Evolutionary conservation across 108 stramenopile species (phyloP).

Genomic region (Skeletonema costatum): DNA sequence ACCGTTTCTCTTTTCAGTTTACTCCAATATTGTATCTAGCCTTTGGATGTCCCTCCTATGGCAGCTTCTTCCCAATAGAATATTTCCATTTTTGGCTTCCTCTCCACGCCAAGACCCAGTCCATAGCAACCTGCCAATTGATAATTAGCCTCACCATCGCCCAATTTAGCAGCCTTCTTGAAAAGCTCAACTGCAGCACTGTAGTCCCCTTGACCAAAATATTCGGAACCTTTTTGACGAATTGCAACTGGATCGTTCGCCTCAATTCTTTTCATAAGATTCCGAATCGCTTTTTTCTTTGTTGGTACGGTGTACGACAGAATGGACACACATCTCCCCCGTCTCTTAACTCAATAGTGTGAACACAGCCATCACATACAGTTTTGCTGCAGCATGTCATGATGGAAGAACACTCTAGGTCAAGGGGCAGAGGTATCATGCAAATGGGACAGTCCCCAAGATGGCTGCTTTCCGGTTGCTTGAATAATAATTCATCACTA

Average conservation of each 20-base stretch:
- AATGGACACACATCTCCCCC: background rate
- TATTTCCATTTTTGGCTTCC: background rate
- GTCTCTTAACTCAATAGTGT: too few relatives aligned
- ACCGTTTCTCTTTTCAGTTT: background rate
- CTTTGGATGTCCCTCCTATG: background rate
- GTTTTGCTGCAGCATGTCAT: too few relatives aligned
- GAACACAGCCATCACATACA: too few relatives aligned
- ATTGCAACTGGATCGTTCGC: conserved; percentile 6
- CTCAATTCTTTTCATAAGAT: background rate
- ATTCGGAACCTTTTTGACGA: background rate
- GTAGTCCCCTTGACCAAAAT: background rate
- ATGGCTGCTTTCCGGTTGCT: too few relatives aligned
- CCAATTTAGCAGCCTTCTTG: background rate
- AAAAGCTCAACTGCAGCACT: background rate
- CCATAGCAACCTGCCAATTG: background rate
- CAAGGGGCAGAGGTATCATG: too few relatives aligned
- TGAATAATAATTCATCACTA: too few relatives aligned
- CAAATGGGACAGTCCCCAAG: too few relatives aligned
- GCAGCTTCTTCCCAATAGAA: background rate
- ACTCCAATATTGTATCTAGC: background rate
- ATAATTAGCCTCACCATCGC: background rate
- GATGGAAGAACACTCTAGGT: too few relatives aligned
- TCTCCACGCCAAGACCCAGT: background rate
- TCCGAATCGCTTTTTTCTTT: background rate
- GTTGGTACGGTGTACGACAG: background rate